Base-by-base conservation (phyloP, 2,329 filamentous ascomycete genomes). In the Beauveria sp. region DNA sequence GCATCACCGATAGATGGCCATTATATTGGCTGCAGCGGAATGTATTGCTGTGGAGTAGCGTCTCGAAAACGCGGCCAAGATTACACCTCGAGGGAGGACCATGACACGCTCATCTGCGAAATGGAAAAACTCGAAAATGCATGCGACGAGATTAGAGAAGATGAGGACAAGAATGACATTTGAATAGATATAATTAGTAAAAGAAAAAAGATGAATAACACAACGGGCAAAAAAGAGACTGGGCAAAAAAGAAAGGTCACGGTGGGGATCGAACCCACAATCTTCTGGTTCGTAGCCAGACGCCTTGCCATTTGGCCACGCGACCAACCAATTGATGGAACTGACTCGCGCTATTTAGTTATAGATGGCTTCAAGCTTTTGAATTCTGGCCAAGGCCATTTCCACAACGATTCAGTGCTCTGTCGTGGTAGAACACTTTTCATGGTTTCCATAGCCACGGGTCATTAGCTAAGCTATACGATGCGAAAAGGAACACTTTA, bases 261-360 rank as follows among this genome's bases (percentile, higher is more conserved):
- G 60, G 60, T 62, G 60, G 60, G 60, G 60, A 62, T 62, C 60
- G 60, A 62, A 62, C 60, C 60, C 60, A 62, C 60, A 62, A 62
- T 62, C 60, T 62, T 62, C 60, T 60, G 61, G 61, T 60, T 63
- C 61, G 50, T 59, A 63, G 50, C 56, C 55, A 54, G 49, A 59
- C 61, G 60, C 60, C 60, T 62, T 62, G 60, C 60, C 60, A 62
- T 62, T 62, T 62, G 60, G 60, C 60, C 60, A 62, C 60, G 60
- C 60, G 60, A 62, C 60, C 60, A 38, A 43, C 31, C n/a, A 5
- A 18, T 42, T 58, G 1, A 50, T 58, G 26, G 2, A 2, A n/a
- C n/a, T 7, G 3, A 10, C 14, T 0, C 1, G 14, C 6, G 16
- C 6, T 58, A 58, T 58, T 58, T 42, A 2, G 3, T 4, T 10